Percentiles rank a stretch among this genome's conserved stretches.
These are phyloP conservation scores for Penicillium sclerotiorum DNA, from an alignment of 2,329 filamentous ascomycete genomes.

Conservation along the genomic window DNA sequence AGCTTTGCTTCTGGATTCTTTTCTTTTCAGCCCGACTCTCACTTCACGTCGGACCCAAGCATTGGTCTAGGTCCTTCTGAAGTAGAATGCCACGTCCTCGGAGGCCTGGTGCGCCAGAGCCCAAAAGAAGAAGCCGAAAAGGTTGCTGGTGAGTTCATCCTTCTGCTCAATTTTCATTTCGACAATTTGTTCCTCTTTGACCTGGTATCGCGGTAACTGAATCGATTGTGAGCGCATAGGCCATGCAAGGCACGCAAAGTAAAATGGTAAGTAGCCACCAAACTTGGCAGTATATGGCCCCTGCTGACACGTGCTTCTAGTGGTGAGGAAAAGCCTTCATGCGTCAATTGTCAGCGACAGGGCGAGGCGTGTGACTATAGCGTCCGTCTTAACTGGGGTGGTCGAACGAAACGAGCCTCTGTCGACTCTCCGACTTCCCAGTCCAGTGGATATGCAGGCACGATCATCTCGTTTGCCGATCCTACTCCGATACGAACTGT, in stretches of 20 bases:
- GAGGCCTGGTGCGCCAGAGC: slow-evolving; percentile 64
- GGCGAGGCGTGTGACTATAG: slow-evolving; percentile 78
- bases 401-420: slow-evolving; percentile 62
- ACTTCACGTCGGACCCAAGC: slow-evolving; percentile 6
- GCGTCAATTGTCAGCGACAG: slow-evolving; percentile 71
- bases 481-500: slow-evolving; percentile 10
- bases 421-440: slow-evolving; percentile 38
- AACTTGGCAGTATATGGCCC: not conserved
- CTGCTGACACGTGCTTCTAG: slow-evolving; percentile 36
- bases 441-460: slow-evolving; percentile 28
- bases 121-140: slow-evolving; percentile 68
- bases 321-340: slow-evolving; percentile 74
- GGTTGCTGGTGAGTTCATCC: slow-evolving; percentile 63
- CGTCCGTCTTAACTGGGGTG: slow-evolving; percentile 79
- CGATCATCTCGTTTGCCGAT: slow-evolving; percentile 19
- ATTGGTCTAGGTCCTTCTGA: slow-evolving; percentile 13
- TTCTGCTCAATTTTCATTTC: not conserved
- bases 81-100: slow-evolving; percentile 64
- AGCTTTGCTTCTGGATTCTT: too few relatives aligned
- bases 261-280: slow-evolving; percentile 61
- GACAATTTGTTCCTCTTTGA: too few relatives aligned
- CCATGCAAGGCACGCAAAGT: slow-evolving; percentile 78
- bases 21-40: not conserved
- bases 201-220: too few relatives aligned
- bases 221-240: slow-evolving; percentile 49